These are phyloP conservation scores for Ilyonectria sp. DNA, from an alignment of 2,329 filamentous ascomycete genomes.

Conservation along the genomic window DNA sequence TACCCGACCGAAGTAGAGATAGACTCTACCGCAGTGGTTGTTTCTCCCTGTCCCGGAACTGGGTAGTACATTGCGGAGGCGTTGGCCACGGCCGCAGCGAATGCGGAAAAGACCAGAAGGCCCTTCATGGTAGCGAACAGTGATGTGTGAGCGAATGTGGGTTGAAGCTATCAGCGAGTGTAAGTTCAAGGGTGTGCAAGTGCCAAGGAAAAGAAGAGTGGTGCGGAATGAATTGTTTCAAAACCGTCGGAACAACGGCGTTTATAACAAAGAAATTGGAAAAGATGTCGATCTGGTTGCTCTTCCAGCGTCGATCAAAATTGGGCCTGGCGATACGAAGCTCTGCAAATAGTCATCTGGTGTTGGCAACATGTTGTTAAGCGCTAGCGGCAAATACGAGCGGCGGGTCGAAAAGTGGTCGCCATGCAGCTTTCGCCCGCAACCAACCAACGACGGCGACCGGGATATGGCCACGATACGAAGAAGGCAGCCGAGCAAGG, in stretches of 20 bases:
- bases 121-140: conserved; percentile 22
- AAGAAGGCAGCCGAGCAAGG: not conserved
- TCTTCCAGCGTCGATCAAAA: not conserved
- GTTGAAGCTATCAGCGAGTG: conserved; percentile 4
- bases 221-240: not conserved
- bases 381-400: conserved; percentile 14
- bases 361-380: conserved; percentile 18
- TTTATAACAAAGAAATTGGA: not conserved
- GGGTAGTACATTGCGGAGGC: conserved; percentile 1
- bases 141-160: conserved; percentile 6
- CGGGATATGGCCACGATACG: conserved; percentile 5
- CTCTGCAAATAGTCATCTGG: conserved; percentile 20
- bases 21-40: not conserved
- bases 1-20: not conserved
- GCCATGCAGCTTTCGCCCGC: not conserved
- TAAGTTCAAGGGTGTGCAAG: not conserved
- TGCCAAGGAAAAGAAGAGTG: not conserved
- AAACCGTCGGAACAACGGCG: not conserved
- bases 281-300: not conserved
- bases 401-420: conserved; percentile 14
- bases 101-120: conserved; percentile 25
- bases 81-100: conserved; percentile 24
- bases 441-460: not conserved
- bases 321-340: not conserved
- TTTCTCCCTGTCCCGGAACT: no score